Evolutionary conservation across 331 rosid species (phyloP), one percentile per base, ranked within the genome.

Genomic region (Cydonia oblonga): DNA sequence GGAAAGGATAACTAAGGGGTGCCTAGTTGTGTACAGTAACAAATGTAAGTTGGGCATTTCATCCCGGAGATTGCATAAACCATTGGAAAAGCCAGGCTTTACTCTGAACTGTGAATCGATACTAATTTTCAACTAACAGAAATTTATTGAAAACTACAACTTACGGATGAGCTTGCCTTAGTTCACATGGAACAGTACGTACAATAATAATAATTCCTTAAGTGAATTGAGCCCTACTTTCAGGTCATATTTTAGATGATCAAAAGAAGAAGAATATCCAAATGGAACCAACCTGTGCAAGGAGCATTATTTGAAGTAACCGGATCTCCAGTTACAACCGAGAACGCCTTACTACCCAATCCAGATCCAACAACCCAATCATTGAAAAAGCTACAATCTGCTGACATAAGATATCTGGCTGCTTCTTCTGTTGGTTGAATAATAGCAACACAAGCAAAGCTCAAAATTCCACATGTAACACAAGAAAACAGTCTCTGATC

Each of bases 381-480:
- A 75, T 85, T 87, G 68, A 89, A 89, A 95, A 80, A 82, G 82
- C 97, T 93, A 81, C 91, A 79, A 74, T 89, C 91, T 75, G 97
- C 95, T 28, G 97, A 84, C 96, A 87, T 89, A 49, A 91, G 91
- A 82, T 89, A 84, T 81, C 92, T 85, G 78, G 98, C 84, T 5
- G 97, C 90, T 61, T 84, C 80, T 74, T 93, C 96, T 76, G 75
- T 91, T 33, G 97, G 97, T 82, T 86, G 93, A 75, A 93, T 75
- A 75, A 93, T 79, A 64, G 97, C 98, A 54, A 89, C 92, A 77
- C 98, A 93, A 26, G 96, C 83, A 88, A 93, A 93, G 86, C 90
- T 83, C 80, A 93, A 82, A 75, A 91, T 86, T 68, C 97, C 97
- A 81, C 98, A 93, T 2, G 96, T 89, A 77, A 91, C 98, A 44